These are phyloP conservation scores for Scenedesmus sp. DNA, from an alignment of 163 green algal genomes.

Conservation along the genomic window DNA sequence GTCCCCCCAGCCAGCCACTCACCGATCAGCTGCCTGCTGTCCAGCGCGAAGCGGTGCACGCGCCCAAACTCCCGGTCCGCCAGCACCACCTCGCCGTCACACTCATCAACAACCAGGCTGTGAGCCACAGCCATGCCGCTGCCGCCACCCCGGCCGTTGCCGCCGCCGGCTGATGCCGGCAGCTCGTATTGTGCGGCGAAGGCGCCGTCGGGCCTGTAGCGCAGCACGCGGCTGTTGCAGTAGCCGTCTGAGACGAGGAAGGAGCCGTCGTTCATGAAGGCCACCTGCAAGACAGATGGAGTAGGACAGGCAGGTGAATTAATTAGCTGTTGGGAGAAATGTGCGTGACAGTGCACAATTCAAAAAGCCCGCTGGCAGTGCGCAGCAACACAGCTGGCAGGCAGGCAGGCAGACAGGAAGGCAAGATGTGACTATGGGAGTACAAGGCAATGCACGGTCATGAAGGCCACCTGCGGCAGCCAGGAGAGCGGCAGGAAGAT, in stretches of 20 bases:
- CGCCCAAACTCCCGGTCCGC: conserved; percentile 72
- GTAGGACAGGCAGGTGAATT: background rate
- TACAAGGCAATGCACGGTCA: too few relatives aligned
- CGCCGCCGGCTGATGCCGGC: conserved; percentile 4
- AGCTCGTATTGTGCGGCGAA: conserved; percentile 56
- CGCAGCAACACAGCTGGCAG: background rate
- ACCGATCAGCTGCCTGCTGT: conserved; percentile 21
- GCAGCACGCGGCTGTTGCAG: conserved; percentile 85
- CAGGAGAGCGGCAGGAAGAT: too few relatives aligned
- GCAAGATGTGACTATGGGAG: background rate
- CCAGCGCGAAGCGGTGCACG: conserved; percentile 70
- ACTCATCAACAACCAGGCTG: conserved; percentile 86
- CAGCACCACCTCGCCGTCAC: conserved; percentile 72
- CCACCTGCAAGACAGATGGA: conserved; percentile 66
- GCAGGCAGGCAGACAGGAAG: background rate
- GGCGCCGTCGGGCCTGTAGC: conserved; percentile 67
- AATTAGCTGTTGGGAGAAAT: too few relatives aligned
- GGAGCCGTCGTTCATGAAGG: conserved; percentile 71
- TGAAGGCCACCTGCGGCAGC: too few relatives aligned
- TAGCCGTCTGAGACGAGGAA: conserved; percentile 92
- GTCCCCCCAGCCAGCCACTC: background rate
- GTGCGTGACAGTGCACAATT: too few relatives aligned
- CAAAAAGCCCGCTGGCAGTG: too few relatives aligned
- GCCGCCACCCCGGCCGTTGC: background rate
- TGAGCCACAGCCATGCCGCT: conserved; percentile 65